Conservation (phyloP, 257 asterid species). For the Capsicum chinense region DNA sequence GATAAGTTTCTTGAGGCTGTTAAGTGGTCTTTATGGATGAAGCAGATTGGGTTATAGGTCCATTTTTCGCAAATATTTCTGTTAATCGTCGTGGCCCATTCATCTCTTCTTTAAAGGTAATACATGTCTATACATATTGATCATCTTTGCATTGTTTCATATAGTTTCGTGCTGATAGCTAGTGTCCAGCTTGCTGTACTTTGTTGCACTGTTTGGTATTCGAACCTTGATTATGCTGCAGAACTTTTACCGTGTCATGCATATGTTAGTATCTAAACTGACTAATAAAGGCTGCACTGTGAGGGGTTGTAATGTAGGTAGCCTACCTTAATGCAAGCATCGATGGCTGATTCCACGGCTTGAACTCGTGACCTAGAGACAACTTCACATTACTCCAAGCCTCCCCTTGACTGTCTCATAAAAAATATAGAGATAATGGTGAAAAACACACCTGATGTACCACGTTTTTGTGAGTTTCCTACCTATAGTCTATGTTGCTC, state of each 20-base stretch:
- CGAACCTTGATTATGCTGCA: neutral
- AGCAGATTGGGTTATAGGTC: constrained; percentile 67
- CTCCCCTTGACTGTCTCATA: too few relatives aligned
- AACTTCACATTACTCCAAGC: too few relatives aligned
- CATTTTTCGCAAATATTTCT: neutral
- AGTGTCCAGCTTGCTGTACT: neutral
- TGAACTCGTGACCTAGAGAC: too few relatives aligned
- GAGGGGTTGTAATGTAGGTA: too few relatives aligned
- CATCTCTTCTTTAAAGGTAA: neutral
- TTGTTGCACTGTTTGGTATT: neutral
- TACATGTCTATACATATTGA: neutral
- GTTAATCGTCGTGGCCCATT: neutral
- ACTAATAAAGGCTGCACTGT: too few relatives aligned
- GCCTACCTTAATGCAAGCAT: too few relatives aligned
- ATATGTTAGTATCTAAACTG: neutral
- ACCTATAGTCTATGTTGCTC: too few relatives aligned
- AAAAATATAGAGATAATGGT: too few relatives aligned
- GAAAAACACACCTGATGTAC: too few relatives aligned
- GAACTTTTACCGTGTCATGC: neutral
- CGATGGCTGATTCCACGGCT: too few relatives aligned
- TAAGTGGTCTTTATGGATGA: constrained; percentile 99
- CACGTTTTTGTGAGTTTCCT: too few relatives aligned
- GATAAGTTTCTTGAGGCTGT: constrained; percentile 92
- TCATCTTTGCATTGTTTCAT: neutral
- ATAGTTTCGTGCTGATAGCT: neutral